A percentile compares a stretch with the other conserved stretches of the same genome.
Conservation (phyloP, 805 yeast species). For the Ogataea paradorogensis region DNA sequence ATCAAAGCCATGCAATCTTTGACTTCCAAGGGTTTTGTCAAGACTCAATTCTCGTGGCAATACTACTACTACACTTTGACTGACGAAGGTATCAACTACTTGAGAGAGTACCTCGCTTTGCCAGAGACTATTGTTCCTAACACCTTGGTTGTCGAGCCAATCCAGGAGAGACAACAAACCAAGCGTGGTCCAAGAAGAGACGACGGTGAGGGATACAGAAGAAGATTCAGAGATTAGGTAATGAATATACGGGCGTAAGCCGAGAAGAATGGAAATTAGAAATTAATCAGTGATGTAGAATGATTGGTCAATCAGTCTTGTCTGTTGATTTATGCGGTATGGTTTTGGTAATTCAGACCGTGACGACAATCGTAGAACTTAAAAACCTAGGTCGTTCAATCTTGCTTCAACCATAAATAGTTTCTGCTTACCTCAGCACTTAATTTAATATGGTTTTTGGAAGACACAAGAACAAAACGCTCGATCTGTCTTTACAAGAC, state of each 20-base stretch:
- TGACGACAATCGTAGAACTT: no score
- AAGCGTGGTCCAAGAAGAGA: conserved; percentile 53
- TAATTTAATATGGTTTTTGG: conserved; percentile 20
- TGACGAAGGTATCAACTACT: conserved; percentile 98
- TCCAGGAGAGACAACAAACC: conserved; percentile 64
- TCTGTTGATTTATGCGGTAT: no score
- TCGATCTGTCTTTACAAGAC: conserved; percentile 20
- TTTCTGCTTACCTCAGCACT: conserved; percentile 8
- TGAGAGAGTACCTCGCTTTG: conserved; percentile 96
- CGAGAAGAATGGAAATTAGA: conserved; percentile 8
- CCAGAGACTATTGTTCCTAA: conserved; percentile 98
- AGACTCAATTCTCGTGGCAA: conserved; percentile 99
- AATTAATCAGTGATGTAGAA: no score
- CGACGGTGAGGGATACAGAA: conserved; percentile 54
- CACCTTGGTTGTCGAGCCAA: conserved; percentile 94
- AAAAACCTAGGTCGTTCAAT: not conserved
- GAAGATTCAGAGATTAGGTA: conserved; percentile 48
- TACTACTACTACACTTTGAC: conserved; percentile 99
- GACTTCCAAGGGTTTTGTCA: conserved; percentile 97
- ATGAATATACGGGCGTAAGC: conserved; percentile 12
- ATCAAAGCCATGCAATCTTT: conserved; percentile 99
- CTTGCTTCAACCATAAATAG: not conserved
- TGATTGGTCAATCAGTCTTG: no score
- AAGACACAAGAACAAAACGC: conserved; percentile 18
- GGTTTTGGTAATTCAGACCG: no score